These are phyloP conservation scores for Penicillium frequentans DNA, from an alignment of 2,329 filamentous ascomycete species.

Conservation along the genomic window DNA sequence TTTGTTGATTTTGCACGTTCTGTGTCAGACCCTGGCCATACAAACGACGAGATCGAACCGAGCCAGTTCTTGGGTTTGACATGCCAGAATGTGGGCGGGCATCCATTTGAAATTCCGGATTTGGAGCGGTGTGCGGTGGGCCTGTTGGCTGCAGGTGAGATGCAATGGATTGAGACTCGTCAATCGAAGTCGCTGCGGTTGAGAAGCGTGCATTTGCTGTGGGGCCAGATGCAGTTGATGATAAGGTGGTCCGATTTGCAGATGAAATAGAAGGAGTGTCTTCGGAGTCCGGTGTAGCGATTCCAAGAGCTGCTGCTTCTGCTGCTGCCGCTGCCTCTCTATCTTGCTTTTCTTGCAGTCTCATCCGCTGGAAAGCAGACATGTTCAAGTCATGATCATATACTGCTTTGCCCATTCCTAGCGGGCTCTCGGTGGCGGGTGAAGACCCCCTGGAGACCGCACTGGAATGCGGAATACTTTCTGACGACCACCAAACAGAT, in stretches of 20 bases:
- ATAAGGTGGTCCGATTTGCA: conserved; percentile 76
- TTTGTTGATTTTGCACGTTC: conserved; percentile 77
- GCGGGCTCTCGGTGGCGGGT: conserved; percentile 33
- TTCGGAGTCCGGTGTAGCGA: conserved; percentile 41
- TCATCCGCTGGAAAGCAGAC: conserved; percentile 80
- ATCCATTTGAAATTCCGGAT: conserved; percentile 23
- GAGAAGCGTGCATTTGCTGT: conserved; percentile 71
- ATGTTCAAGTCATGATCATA: conserved; percentile 85
- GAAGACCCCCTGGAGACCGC: conserved; percentile 39
- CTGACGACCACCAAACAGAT: conserved; percentile 89
- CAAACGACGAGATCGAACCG: conserved; percentile 70
- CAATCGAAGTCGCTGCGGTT: conserved; percentile 83
- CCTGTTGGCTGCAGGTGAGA: conserved; percentile 24
- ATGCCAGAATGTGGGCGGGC: conserved; percentile 27
- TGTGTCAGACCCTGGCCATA: conserved; percentile 83
- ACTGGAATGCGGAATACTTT: conserved; percentile 87
- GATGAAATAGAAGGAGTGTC: conserved; percentile 62
- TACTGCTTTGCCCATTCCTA: conserved; percentile 62
- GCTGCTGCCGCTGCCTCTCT: conserved; percentile 27
- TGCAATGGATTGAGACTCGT: conserved; percentile 60
- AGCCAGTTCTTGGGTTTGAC: conserved; percentile 59
- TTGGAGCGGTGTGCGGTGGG: neutral
- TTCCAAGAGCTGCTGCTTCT: conserved; percentile 38
- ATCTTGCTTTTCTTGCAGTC: conserved; percentile 53
- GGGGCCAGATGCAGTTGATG: conserved; percentile 75